Evolutionary conservation across 495 filamentous ascomycete species (phyloP), one percentile per base, ranked within the genome.

Genomic region (Aspergillus kassunensis): DNA sequence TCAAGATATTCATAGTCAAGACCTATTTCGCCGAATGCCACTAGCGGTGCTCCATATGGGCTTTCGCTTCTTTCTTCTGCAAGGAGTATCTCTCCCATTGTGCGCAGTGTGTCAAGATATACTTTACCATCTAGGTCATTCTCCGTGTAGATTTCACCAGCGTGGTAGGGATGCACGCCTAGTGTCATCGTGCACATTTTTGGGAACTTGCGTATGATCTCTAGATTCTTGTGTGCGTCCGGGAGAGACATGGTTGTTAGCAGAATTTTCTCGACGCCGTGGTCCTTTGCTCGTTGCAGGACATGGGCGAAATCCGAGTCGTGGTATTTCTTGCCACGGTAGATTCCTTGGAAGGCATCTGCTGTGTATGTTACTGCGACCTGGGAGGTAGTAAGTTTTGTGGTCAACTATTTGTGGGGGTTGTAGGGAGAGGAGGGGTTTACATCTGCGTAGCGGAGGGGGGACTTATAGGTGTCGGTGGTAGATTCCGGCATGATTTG

Each of bases 281-380:
- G 46, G 11, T 57, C 49, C 18, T 53, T 47, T 21, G 63, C 63
- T 21, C 63, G 55, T 39, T 62, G 43, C 4, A 68, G 46, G 6
- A 66, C 63, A 7, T 59, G 49, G 0, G 23, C 49, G 24, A 60
- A 66, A 19, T 68, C 65, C 0, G 60, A 40, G 18, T 57, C 59
- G 19, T 68, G 65, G 52, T 68, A 65, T 44, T 55, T 29, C 34
- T 68, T 68, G 23, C 61, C 63, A 0, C 65, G 63, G 37, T 68
- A 68, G 37, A 68, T 59, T 13, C 63, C 63, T 23, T 61, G 63
- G 52, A 66, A 68, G 54, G 66, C 60, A 25, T 64, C 59, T n/a
- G 65, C 63, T 1, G 65, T 68, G 54, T 48, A 68, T 21, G 65
- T 64, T 2, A 68, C 63, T 0, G 59, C 65, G 1, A 64, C 65